Percentiles rank a stretch among this genome's conserved stretches.
These are phyloP conservation scores for Vanrija pseudolonga DNA, from an alignment of 1,284 basidiomycete genomes.

Conservation along the genomic window DNA sequence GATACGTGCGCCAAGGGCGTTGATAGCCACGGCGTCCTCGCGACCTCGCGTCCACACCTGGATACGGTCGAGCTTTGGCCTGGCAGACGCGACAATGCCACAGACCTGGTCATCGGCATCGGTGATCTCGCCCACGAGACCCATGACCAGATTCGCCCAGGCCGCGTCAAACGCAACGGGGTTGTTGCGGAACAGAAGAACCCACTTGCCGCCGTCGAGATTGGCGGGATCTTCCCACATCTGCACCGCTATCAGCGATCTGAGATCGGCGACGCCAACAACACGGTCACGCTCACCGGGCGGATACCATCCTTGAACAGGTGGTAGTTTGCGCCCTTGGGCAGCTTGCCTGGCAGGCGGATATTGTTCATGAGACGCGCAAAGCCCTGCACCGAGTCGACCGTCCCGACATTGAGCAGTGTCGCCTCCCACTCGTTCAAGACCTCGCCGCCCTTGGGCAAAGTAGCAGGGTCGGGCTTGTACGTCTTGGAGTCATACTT, in stretches of 20 bases:
- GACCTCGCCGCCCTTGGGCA: slow-evolving; percentile 18
- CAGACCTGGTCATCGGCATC: slow-evolving; percentile 80
- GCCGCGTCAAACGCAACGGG: slow-evolving; percentile 70
- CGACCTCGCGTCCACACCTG: slow-evolving; percentile 82
- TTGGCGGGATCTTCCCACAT: slow-evolving; percentile 98
- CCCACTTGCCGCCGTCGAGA: slow-evolving; percentile 88
- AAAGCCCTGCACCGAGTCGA: slow-evolving; percentile 80
- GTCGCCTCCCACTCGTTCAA: slow-evolving; percentile 58
- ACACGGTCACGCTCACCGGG: slow-evolving; percentile 26
- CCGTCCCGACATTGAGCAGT: slow-evolving; percentile 70
- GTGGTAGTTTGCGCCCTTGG: slow-evolving; percentile 87
- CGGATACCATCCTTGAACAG: slow-evolving; percentile 68
- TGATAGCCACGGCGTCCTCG: slow-evolving; percentile 71
- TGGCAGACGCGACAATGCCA: slow-evolving; percentile 81
- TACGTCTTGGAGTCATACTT: slow-evolving; percentile 82
- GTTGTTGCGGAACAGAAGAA: slow-evolving; percentile 76
- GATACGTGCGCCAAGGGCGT: slow-evolving; percentile 74
- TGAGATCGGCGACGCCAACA: slow-evolving; percentile 35
- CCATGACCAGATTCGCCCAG: slow-evolving; percentile 89
- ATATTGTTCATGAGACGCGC: slow-evolving; percentile 94
- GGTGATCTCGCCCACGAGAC: slow-evolving; percentile 81
- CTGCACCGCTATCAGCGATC: slow-evolving; percentile 52
- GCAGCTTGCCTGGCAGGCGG: slow-evolving; percentile 79
- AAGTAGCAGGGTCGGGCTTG: slow-evolving; percentile 53
- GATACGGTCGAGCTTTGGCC: slow-evolving; percentile 82